These are phyloP conservation scores for Apophysomyces trapeziformis DNA, from an alignment of 371 early-diverging fungal species.

Conservation along the genomic window DNA sequence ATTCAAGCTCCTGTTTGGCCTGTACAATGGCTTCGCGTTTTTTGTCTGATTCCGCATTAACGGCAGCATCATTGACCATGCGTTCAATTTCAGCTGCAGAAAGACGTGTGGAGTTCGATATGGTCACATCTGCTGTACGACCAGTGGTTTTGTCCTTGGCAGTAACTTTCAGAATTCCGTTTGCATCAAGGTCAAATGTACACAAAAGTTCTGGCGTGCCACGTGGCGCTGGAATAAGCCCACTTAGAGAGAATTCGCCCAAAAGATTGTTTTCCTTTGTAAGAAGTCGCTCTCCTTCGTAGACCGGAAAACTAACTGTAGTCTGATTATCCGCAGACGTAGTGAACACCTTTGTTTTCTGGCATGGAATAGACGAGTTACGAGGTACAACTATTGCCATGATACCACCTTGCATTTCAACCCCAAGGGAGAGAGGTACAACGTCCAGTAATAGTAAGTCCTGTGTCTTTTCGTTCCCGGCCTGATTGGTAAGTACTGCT, in stretches of 20 bases:
- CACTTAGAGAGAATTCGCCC: conserved; percentile 84
- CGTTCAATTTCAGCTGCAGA: conserved; percentile 88
- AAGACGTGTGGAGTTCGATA: conserved; percentile 90
- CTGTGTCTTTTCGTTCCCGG: conserved; percentile 65
- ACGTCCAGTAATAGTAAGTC: conserved; percentile 82
- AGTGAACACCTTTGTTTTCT: conserved; percentile 85
- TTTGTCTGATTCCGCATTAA: conserved; percentile 85
- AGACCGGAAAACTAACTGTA: conserved; percentile 86
- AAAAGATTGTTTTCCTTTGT: conserved; percentile 89
- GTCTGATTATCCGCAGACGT: conserved; percentile 92
- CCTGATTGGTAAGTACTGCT: conserved; percentile 81
- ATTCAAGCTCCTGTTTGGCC: conserved; percentile 86
- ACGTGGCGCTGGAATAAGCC: conserved; percentile 88
- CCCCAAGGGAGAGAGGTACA: conserved; percentile 84
- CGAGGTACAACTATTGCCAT: conserved; percentile 74
- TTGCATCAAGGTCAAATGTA: conserved; percentile 93
- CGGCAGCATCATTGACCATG: conserved; percentile 88
- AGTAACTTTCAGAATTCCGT: conserved; percentile 94
- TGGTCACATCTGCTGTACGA: conserved; percentile 76
- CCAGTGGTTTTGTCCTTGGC: conserved; percentile 94
- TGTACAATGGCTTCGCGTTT: conserved; percentile 79
- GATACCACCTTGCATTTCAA: conserved; percentile 88
- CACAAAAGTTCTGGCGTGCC: conserved; percentile 92
- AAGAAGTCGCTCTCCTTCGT: conserved; percentile 86
- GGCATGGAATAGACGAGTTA: conserved; percentile 87